Base-by-base conservation (phyloP, 208 protist species). In the Trypanosoma platydactyli region DNA sequence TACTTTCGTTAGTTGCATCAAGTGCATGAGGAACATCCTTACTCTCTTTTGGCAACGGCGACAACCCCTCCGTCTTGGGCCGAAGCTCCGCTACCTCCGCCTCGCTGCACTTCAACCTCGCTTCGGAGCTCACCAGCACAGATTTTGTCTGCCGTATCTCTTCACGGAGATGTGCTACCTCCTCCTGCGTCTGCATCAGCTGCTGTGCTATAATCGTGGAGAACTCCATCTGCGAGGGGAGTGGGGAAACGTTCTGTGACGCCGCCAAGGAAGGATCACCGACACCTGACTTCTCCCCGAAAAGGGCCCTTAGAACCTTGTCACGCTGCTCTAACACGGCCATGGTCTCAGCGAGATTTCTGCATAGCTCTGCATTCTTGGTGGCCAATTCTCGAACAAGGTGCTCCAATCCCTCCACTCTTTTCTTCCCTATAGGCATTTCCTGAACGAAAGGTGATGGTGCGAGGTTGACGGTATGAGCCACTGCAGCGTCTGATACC, bases 281-380 rank as follows among this genome's bases (percentile, higher is more conserved):
- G 6, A 11, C 5, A 41, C 12, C 9, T 3, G 18, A 48, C 44
- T n/a, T 2, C 22, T 64, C 13, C 27, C 4, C 25, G n/a, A 59
- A 5, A 18, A 59, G 18, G 20, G 46, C 33, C 33, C 20, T 16
- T 12, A 64, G 46, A 29, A 64, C 30, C 44, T 1, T 33, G 16
- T 64, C 59, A 30, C 59, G 59, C 22, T 64, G 59, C 51, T 67
- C 62, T 1, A 67, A 18, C 56, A 51, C 51, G 58, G 12, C 35
- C 22, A 42, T 67, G 35, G 50, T 51, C 51, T 67, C 62, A 0
- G 64, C 64, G 40, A 69, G 59, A 25, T 55, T 54, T 35, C 48
- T 53, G 48, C 59, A 46, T 15, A 64, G 48, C 13, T 0, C 11
- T 16, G 42, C 42, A 29, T 69, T 61, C 44, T 69, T 38, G 3